phyloP scores from a whole-genome alignment of 192 early-diverging fungal species.

The Gonapodya prolifera region DNA sequence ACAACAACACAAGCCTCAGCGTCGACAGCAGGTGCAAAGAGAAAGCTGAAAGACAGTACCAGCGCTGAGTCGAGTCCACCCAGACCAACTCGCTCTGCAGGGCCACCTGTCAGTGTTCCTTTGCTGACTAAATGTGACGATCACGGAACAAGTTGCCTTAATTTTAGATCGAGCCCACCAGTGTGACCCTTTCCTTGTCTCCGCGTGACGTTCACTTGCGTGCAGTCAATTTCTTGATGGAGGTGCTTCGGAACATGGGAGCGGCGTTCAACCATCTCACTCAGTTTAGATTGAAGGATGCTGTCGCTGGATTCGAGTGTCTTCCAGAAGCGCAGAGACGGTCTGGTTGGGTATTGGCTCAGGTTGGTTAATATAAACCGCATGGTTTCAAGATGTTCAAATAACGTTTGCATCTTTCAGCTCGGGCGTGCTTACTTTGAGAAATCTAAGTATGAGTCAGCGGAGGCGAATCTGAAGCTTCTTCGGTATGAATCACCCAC shows the following conservation, averaged over 20 bases:
- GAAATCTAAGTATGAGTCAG: conserved; percentile 22
- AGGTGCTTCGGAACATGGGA: background rate
- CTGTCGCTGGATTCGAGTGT: conserved; percentile 5
- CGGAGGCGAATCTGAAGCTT: conserved; percentile 27
- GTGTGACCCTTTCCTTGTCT: background rate
- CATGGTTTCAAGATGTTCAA: background rate
- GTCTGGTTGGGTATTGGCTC: conserved; percentile 9
- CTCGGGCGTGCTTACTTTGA: conserved; percentile 40
- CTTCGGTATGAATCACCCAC: conserved; percentile 3
- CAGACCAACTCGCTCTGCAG: too few relatives aligned
- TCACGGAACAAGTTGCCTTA: too few relatives aligned
- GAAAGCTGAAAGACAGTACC: too few relatives aligned
- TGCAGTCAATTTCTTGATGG: background rate
- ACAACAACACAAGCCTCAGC: background rate
- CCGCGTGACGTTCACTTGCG: background rate
- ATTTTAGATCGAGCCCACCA: too few relatives aligned
- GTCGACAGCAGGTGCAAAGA: background rate
- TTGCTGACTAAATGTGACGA: background rate
- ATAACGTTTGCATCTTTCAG: conserved; percentile 24
- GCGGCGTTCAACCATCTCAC: conserved; percentile 11
- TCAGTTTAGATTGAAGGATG: conserved; percentile 5
- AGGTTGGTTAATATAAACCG: conserved; percentile 10
- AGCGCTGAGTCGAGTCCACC: too few relatives aligned
- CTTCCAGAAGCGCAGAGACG: background rate
- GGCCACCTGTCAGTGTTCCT: too few relatives aligned